Base-by-base conservation (phyloP, 1,284 basidiomycete species). In the Sphagnurus paluster region DNA sequence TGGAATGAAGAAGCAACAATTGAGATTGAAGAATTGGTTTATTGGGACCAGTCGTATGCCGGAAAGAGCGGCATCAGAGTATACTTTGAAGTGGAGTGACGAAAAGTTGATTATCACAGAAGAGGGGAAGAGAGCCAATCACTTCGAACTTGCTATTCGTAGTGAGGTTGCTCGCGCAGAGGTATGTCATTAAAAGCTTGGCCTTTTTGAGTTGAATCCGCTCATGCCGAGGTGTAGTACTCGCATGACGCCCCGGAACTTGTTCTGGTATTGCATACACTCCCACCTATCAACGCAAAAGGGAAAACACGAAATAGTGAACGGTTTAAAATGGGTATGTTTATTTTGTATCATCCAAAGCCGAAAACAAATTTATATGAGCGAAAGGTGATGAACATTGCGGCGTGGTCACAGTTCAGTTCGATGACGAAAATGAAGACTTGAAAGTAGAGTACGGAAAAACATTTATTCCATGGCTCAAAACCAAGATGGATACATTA, bases 321-420 rank as follows among this genome's bases (percentile, higher is more conserved):
- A 5, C 39, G 26, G 14, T 56, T 54, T 24, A 39, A 42, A 30
- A 49, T 56, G 46, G 54, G 56, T 42, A 43, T 26, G 52, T 54
- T 1, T 33, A 26, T 36, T 3, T 16, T 13, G 14, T 17, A 25
- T 13, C 24, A 40, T 13, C 13, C 26, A 14, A 7, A 17, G 14
- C 16, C 25, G 29, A 17, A n/a, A 30, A 29, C 29, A 7, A 26
- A 49, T 4, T 39, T 8, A n/a, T 21, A 6, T 25, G 16, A 38
- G 17, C 11, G 17, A 40, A 25, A 56, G 55, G 53, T 32, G 42
- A 46, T 17, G 23, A 20, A 0, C 44, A 39, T 5, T 14, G 26
- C 2, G 55, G 55, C 17, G 32, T 37, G 2, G 43, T 54, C 26
- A 28, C 42, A 4, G 28, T 56, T 11, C 39, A 17, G 28, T 38